Conservation (phyloP, 1,139 yeast species). For the Saccharomyces hybrid region DNA sequence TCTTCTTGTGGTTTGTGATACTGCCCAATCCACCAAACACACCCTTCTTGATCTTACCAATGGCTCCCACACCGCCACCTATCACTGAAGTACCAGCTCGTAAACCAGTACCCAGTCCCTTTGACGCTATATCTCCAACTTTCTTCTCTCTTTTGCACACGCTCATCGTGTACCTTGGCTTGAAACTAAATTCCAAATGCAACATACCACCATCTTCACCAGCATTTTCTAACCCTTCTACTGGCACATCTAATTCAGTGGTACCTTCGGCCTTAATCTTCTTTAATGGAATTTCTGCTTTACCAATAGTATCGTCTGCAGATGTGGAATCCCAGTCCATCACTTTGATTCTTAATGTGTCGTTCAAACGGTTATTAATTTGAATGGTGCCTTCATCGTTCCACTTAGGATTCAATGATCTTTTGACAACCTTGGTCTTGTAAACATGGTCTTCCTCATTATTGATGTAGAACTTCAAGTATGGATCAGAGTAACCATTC, state of each 20-base stretch:
- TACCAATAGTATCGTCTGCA: conserved; percentile 73
- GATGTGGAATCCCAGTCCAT: conserved; percentile 93
- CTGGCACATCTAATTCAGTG: conserved; percentile 45
- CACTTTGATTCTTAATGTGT: conserved; percentile 50
- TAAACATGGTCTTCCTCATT: conserved; percentile 46
- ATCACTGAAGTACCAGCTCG: conserved; percentile 30
- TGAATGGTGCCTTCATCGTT: conserved; percentile 50
- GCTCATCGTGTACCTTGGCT: conserved; percentile 54
- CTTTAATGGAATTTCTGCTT: conserved; percentile 49
- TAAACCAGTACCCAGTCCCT: conserved; percentile 35
- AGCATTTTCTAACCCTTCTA: conserved; percentile 33
- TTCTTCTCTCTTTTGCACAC: conserved; percentile 31
- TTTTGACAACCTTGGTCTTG: conserved; percentile 75
- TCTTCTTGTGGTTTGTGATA: conserved; percentile 24
- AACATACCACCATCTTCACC: conserved; percentile 61
- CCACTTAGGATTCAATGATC: conserved; percentile 83
- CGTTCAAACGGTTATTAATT: conserved; percentile 52
- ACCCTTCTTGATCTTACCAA: conserved; percentile 22
- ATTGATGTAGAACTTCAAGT: conserved; percentile 56
- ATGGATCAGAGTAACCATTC: conserved; percentile 92
- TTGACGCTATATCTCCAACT: conserved; percentile 34
- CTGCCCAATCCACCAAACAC: conserved; percentile 35
- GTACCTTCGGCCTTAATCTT: conserved; percentile 53
- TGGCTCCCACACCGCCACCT: conserved; percentile 38
- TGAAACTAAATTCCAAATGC: conserved; percentile 51